Evolutionary conservation across 164 flowering plant species (phyloP).

Genomic region (Annona cherimola): DNA sequence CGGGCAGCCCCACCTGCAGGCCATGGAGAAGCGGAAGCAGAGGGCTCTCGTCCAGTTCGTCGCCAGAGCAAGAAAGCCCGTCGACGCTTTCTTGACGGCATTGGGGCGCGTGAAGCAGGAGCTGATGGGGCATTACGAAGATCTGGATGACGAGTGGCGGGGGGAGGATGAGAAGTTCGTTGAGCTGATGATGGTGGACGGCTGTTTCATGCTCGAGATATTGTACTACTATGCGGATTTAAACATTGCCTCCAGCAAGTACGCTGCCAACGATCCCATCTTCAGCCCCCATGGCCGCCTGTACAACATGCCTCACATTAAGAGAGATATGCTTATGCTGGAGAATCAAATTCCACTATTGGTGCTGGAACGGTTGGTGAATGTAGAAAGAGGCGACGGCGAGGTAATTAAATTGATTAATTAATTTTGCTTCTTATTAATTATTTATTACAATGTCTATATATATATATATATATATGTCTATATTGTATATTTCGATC

Average conservation of each 20-base stretch:
- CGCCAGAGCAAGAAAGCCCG: constrained; percentile 1
- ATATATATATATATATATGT: too few relatives aligned
- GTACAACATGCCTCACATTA: constrained; percentile 7
- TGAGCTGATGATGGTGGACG: constrained; percentile 11
- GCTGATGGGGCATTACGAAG: constrained; percentile 2
- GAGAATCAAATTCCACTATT: constrained; percentile 18
- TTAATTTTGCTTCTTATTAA: too few relatives aligned
- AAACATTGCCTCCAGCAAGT: not conserved
- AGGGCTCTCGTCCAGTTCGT: too few relatives aligned
- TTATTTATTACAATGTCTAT: too few relatives aligned
- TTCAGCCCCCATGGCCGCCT: constrained; percentile 7
- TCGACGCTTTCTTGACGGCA: too few relatives aligned
- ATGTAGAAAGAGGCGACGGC: not conserved
- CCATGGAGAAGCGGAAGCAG: too few relatives aligned
- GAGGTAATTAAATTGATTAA: too few relatives aligned
- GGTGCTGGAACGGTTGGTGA: constrained; percentile 8
- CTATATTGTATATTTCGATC: too few relatives aligned
- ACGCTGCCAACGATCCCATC: constrained; percentile 6
- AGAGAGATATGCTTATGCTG: constrained; percentile 17
- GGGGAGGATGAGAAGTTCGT: constrained; percentile 2
- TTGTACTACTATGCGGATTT: too few relatives aligned
- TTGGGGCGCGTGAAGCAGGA: not conserved
- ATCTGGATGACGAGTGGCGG: not conserved
- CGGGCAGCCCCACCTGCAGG: too few relatives aligned
- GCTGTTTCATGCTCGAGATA: constrained; percentile 13